Evolutionary conservation across 2,329 filamentous ascomycete genomes (phyloP), one percentile per base, ranked within the genome.

Genomic region (Bipolaris sorokiniana): DNA sequence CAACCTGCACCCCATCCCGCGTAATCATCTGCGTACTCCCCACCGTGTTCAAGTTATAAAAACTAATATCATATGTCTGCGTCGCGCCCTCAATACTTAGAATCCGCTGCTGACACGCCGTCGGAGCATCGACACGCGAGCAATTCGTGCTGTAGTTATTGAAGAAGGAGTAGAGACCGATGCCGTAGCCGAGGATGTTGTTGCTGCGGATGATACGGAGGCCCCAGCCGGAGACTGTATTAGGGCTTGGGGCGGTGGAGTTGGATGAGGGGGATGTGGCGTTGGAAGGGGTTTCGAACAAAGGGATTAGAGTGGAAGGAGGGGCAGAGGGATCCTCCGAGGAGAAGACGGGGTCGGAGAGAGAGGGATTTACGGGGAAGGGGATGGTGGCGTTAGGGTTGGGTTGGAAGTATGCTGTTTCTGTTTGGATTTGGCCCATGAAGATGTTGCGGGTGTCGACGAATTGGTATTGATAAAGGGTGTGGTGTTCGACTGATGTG

Each of bases 391-490:
- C 85, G 65, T 89, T 84, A 4, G 92, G 91, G 79, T 94, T 93
- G 73, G 89, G 85, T 79, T 96, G 91, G 83, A 89, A 92, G 81
- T 87, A 86, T 15, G 92, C 90, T 5, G 92, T 97, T 79, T 97
- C 94, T 3, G 90, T 91, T 79, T 97, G 93, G 68, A 96, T 91
- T 48, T 91, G 80, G 10, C 86, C 88, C 84, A 96, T 88, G 80
- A 90, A 96, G 61, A 96, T 83, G 71, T 93, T 89, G 70, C 86
- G 83, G 1, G 92, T 91, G 61, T 88, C 88, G 71, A 84, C 80
- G 69, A 97, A 80, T 77, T 96, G 90, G 81, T 96, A 97, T 81
- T 97, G 94, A 78, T 88, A 88, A 9, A 86, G 76, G 61, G 81
- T 79, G 68, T 80, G 81, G 71, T 88, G 86, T 72, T 88, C 86